These are phyloP conservation scores for Lyophyllum decastes DNA, from an alignment of 768 basidiomycete species.

Conservation along the genomic window DNA sequence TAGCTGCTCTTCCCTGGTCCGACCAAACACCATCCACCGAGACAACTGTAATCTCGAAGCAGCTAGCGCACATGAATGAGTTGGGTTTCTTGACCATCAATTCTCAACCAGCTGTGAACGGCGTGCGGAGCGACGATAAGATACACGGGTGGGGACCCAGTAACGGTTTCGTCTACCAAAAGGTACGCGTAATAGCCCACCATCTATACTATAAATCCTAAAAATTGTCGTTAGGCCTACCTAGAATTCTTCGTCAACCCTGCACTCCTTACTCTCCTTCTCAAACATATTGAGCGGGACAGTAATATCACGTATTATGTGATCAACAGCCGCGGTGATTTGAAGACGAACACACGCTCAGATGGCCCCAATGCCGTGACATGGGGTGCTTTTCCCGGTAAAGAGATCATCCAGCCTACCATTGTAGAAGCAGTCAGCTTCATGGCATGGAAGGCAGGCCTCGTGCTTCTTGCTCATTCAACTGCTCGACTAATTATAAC, in stretches of 20 bases:
- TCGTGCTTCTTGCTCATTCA: conserved; percentile 6
- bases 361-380: conserved; percentile 99
- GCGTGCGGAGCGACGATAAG: conserved; percentile 80
- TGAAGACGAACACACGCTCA: conserved; percentile 91
- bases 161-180: conserved; percentile 95
- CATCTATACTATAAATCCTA: neutral
- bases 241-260: conserved; percentile 93
- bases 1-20: conserved; percentile 91
- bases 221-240: conserved; percentile 67
- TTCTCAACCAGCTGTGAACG: conserved; percentile 95
- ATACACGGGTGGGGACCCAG: conserved; percentile 92
- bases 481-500: conserved; percentile 7
- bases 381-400: conserved; percentile 97
- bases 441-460: conserved; percentile 92
- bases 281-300: conserved; percentile 84
- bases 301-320: conserved; percentile 94
- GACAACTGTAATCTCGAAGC: conserved; percentile 75
- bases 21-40: conserved; percentile 86
- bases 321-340: conserved; percentile 93
- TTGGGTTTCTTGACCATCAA: conserved; percentile 96
- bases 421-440: conserved; percentile 97
- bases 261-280: conserved; percentile 66
- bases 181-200: conserved; percentile 45
- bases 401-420: conserved; percentile 94
- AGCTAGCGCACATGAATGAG: conserved; percentile 84